Conservation (phyloP, 257 asterid genomes). For the Handroanthus guayacan region DNA sequence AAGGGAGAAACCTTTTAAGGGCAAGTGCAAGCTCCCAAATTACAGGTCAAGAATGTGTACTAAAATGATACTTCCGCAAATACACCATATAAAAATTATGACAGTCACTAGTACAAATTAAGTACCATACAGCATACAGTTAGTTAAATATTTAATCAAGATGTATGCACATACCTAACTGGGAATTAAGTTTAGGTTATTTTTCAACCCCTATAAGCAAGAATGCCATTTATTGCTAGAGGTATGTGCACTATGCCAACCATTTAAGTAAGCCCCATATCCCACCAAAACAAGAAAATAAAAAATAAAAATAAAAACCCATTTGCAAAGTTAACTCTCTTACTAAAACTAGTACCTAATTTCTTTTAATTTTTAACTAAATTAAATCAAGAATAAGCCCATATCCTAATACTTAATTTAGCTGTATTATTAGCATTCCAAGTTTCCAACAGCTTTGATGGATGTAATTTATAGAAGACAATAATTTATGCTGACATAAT, state of each 20-base stretch:
- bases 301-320: no score
- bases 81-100: no score
- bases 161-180: conserved; percentile 8
- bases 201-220: conserved; percentile 24
- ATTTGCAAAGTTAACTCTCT: no score
- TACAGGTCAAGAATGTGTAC: background rate
- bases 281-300: background rate
- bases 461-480: no score
- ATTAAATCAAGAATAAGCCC: conserved; percentile 30
- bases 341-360: conserved; percentile 7
- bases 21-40: background rate
- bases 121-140: background rate
- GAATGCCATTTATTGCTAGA: background rate
- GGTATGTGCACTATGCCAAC: conserved; percentile 27
- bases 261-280: conserved; percentile 18
- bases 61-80: no score
- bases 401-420: background rate
- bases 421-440: no score
- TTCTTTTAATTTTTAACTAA: background rate
- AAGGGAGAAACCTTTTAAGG: background rate
- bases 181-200: background rate
- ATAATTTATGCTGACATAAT: background rate
- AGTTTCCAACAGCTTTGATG: no score
- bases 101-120: no score
- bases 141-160: background rate